These are phyloP conservation scores for Thermochaetoides thermophila DNA, from an alignment of 495 filamentous ascomycete genomes.

Conservation along the genomic window DNA sequence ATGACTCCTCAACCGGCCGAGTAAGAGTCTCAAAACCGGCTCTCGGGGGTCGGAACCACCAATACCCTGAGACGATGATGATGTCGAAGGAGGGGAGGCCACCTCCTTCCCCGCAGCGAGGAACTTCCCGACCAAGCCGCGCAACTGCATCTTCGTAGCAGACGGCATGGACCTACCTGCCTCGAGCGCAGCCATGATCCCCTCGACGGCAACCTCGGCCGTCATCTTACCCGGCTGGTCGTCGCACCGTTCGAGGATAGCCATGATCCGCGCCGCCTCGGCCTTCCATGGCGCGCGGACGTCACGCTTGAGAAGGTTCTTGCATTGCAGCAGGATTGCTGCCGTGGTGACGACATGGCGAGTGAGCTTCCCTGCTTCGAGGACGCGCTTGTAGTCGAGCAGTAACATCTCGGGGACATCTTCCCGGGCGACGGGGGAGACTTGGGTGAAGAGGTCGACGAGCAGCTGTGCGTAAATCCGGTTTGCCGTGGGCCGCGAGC, in stretches of 20 bases:
- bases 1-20: slow-evolving; percentile 58
- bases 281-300: slow-evolving; percentile 78
- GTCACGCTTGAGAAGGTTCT: slow-evolving; percentile 90
- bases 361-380: slow-evolving; percentile 47
- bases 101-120: slow-evolving; percentile 27
- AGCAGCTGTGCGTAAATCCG: slow-evolving; percentile 73
- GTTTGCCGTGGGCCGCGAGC: slow-evolving; percentile 41
- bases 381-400: slow-evolving; percentile 60
- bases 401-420: slow-evolving; percentile 73
- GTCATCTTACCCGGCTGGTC: slow-evolving; percentile 33
- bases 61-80: background rate
- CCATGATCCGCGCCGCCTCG: slow-evolving; percentile 63
- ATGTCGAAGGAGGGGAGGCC: slow-evolving; percentile 7
- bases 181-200: slow-evolving; percentile 66
- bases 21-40: slow-evolving; percentile 68
- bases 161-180: slow-evolving; percentile 66
- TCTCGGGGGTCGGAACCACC: slow-evolving; percentile 41
- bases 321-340: slow-evolving; percentile 77
- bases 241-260: slow-evolving; percentile 30
- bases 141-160: slow-evolving; percentile 43
- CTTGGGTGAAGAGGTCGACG: slow-evolving; percentile 38
- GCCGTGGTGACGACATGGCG: slow-evolving; percentile 63
- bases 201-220: slow-evolving; percentile 39
- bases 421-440: slow-evolving; percentile 36
- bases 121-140: slow-evolving; percentile 36